Evolutionary conservation across 2,329 filamentous ascomycete species (phyloP).

Genomic region (Neoarthrinium moseri): DNA sequence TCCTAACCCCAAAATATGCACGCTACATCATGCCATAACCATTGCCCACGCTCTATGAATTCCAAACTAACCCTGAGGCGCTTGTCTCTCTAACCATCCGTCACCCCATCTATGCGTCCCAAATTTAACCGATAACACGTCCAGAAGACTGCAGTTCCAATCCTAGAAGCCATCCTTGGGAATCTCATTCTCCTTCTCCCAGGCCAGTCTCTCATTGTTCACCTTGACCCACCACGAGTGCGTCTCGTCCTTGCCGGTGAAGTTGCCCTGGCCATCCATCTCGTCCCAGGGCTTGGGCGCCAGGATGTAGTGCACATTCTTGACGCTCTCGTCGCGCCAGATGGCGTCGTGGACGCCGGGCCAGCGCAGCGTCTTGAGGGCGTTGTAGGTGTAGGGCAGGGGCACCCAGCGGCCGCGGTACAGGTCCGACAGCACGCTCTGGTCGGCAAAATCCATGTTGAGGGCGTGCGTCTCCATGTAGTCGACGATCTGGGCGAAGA

Average conservation of each 20-base stretch:
- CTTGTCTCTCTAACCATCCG: too few species aligned
- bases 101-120: too few species aligned
- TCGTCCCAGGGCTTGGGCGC: slow-evolving; percentile 63
- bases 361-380: slow-evolving; percentile 59
- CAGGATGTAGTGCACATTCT: slow-evolving; percentile 62
- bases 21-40: too few species aligned
- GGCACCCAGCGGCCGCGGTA: slow-evolving; percentile 56
- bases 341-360: slow-evolving; percentile 51
- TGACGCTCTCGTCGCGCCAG: slow-evolving; percentile 57
- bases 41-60: too few species aligned
- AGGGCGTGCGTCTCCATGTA: slow-evolving; percentile 48
- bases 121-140: too few species aligned
- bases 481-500: slow-evolving; percentile 50
- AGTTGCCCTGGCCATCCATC: slow-evolving; percentile 40
- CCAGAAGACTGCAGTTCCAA: too few species aligned
- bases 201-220: slow-evolving; percentile 42
- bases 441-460: slow-evolving; percentile 58
- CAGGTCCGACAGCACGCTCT: slow-evolving; percentile 55
- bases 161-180: slow-evolving; percentile 29
- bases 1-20: too few species aligned
- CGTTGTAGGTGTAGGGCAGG: slow-evolving; percentile 62
- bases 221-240: slow-evolving; percentile 56
- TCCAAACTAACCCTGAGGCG: too few species aligned
- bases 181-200: slow-evolving; percentile 40
- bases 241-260: slow-evolving; percentile 43